Conservation (phyloP, 306 rosid genomes). For the Prunus kanzakura region DNA sequence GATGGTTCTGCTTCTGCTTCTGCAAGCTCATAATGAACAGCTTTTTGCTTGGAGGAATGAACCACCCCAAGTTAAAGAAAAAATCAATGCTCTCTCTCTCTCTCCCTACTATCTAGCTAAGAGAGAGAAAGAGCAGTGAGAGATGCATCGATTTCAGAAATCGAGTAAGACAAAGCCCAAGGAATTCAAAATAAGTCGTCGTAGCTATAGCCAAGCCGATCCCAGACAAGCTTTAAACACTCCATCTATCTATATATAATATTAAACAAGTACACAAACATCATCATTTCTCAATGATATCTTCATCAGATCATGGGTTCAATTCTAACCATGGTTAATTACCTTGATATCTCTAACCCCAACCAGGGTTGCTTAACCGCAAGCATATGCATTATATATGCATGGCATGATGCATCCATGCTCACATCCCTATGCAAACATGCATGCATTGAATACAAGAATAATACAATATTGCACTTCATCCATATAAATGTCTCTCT, state of each 20-base stretch:
- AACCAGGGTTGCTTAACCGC: slow-evolving; percentile 59
- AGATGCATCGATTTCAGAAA: slow-evolving; percentile 63
- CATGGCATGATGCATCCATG: background rate
- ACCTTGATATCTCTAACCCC: slow-evolving; percentile 6
- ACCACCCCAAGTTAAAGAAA: slow-evolving; percentile 54
- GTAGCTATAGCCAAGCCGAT: slow-evolving; percentile 37
- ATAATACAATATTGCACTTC: background rate
- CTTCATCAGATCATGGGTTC: slow-evolving; percentile 41
- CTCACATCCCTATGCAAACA: background rate
- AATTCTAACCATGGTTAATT: slow-evolving; percentile 54
- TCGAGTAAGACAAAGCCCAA: slow-evolving; percentile 68
- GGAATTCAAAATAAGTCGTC: slow-evolving; percentile 46
- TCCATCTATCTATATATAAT: background rate
- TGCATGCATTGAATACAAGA: slow-evolving; percentile 9
- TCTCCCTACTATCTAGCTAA: background rate
- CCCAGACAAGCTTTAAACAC: background rate
- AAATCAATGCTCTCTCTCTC: slow-evolving; percentile 15
- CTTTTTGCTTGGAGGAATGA: slow-evolving; percentile 88
- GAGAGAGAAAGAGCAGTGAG: slow-evolving; percentile 21
- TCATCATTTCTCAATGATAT: slow-evolving; percentile 93
- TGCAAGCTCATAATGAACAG: slow-evolving; percentile 51
- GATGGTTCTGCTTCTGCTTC: slow-evolving; percentile 54
- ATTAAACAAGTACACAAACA: slow-evolving; percentile 54
- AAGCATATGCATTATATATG: background rate
- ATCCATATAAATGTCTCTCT: slow-evolving; percentile 43